Conservation (phyloP, 257 asterid genomes). For the Craterostigma plantagineum region DNA sequence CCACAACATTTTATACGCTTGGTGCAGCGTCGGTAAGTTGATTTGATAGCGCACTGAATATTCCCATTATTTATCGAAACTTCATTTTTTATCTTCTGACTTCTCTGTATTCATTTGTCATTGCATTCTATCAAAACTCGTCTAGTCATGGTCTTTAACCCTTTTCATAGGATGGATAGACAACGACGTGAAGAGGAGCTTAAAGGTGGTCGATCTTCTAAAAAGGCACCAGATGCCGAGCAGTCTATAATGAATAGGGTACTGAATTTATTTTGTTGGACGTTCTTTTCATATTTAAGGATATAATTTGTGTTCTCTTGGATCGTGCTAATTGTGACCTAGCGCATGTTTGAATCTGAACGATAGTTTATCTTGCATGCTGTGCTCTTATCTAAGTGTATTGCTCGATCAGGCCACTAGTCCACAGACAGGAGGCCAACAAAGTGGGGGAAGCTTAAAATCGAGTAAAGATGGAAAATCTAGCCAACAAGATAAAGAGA, state of each 20-base stretch:
- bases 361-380: not conserved
- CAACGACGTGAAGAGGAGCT: conserved; percentile 76
- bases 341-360: no score
- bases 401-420: conserved; percentile 37
- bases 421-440: conserved; percentile 61
- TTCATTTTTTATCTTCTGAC: no score
- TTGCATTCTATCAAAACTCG: no score
- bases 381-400: not conserved
- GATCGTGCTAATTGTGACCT: no score
- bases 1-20: conserved; percentile 80
- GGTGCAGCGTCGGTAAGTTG: conserved; percentile 62
- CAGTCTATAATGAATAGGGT: conserved; percentile 56
- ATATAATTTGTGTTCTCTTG: no score
- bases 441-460: conserved; percentile 47
- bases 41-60: no score
- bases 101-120: no score
- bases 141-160: no score
- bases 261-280: conserved; percentile 2
- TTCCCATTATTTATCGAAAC: no score
- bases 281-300: no score
- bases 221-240: conserved; percentile 43
- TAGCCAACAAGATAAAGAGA: conserved; percentile 26
- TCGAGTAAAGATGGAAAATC: conserved; percentile 48
- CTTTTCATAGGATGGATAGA: conserved; percentile 70
- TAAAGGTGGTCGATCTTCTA: conserved; percentile 38